Base-by-base conservation (phyloP, 108 stramenopile species). In the Licmophora abbreviata region DNA sequence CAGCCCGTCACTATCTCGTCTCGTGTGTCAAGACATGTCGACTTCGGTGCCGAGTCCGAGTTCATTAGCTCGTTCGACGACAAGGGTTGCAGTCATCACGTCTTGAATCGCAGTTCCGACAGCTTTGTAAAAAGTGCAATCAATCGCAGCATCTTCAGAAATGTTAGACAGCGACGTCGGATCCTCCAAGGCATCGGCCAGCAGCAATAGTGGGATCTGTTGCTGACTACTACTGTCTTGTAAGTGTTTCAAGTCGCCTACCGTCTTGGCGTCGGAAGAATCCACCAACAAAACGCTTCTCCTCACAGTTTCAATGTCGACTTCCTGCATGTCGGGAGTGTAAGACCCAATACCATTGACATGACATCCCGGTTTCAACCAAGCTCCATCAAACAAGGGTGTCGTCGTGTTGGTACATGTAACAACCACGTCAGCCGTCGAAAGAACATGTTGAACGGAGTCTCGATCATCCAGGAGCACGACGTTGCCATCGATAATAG, bases 101-200 rank as follows among this genome's bases (percentile, higher is more conserved):
- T 88, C 87, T 46, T 84, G 83, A 61, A 82, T 84, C 15, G 81
- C 77, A 12, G 80, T 82, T 8, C 87, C 87, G 24, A 77, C 75
- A 18, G 76, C 67, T 47, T 88, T 88, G 64, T 56, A 88, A 38
- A 88, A 79, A 1, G 82, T 82, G 22, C 73, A 81, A 34, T 79
- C 74, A 40, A 40, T 20, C 15, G 3, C 20, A 18, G 38, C 38
- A 41, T 24, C 26, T 36, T 51, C 50, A 9, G 61, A 63, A 59
- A 41, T 11, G 17, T 33, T 21, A 6, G 32, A 12, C 9, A 44
- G 55, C 20, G 36, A 49, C 59, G 48, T 20, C 34, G 22, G 24
- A 63, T 51, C 17, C 52, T 58, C 1, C 34, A 82, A 49, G 1
- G 62, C 67, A 53, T 86, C 70, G 25, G 81, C 85, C 21, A 81